Percentiles rank a stretch among this genome's conserved stretches.
Conservation (phyloP, 108 stramenopile genomes). For the Conticribra weissflogii region DNA sequence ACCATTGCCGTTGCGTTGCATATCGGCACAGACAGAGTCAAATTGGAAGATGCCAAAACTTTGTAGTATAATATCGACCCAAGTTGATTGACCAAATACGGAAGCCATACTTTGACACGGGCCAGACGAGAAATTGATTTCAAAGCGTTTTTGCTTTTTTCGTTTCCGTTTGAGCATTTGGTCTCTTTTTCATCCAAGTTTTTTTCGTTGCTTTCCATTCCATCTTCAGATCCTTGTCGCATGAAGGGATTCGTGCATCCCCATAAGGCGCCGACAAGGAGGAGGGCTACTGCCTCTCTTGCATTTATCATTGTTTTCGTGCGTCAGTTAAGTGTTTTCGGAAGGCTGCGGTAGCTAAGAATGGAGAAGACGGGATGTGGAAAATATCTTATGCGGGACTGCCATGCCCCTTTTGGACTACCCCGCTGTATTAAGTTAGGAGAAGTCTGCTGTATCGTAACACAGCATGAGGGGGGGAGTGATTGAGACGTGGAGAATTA, state of each 20-base stretch:
- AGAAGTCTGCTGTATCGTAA: too few species aligned
- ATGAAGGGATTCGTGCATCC: conserved; percentile 89
- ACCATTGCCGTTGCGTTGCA: conserved; percentile 85
- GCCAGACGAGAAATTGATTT: conserved; percentile 45
- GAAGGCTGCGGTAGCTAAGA: too few species aligned
- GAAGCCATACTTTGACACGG: conserved; percentile 68
- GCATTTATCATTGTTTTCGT: conserved; percentile 34
- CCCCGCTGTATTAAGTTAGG: too few species aligned
- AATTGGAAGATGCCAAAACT: conserved; percentile 67
- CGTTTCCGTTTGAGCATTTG: not conserved
- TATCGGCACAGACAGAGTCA: conserved; percentile 75
- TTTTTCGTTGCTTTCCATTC: conserved; percentile 6
- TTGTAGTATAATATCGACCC: conserved; percentile 83
- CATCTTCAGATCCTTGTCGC: conserved; percentile 61
- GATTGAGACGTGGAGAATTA: too few species aligned
- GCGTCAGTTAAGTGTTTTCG: too few species aligned
- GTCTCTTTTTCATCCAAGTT: not conserved
- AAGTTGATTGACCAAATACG: conserved; percentile 78
- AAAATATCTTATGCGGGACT: too few species aligned
- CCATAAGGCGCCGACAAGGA: conserved; percentile 81
- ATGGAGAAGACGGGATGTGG: too few species aligned
- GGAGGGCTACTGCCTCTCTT: conserved; percentile 49
- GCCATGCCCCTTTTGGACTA: too few species aligned
- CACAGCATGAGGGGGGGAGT: too few species aligned
- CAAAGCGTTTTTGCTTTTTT: conserved; percentile 22